phyloP scores from a whole-genome alignment of 768 basidiomycete genomes.

The Candolleomyces aberdarensis region DNA sequence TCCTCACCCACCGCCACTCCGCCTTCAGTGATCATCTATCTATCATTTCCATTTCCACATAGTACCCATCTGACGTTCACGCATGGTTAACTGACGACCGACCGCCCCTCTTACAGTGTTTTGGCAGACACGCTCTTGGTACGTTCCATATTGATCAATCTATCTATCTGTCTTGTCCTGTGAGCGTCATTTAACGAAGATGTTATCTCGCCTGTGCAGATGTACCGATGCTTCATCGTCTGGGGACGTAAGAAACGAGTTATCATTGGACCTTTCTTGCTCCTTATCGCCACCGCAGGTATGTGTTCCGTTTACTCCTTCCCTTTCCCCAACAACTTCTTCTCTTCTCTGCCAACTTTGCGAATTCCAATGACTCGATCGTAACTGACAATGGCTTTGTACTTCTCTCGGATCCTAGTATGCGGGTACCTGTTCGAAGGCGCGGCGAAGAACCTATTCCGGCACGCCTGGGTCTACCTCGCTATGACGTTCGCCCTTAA shows the following conservation, averaged over 20 bases:
- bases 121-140: constrained; percentile 13
- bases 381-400: too few species aligned
- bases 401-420: constrained; percentile 4
- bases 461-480: constrained; percentile 28
- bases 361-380: too few species aligned
- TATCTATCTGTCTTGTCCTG: background rate
- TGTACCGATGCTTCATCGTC: constrained; percentile 38
- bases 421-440: constrained; percentile 16
- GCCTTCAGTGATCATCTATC: background rate
- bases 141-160: background rate
- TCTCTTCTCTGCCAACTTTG: background rate
- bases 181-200: background rate
- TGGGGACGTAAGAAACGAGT: constrained; percentile 30
- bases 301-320: background rate
- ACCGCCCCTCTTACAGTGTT: background rate
- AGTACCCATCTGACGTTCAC: background rate
- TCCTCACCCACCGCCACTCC: too few species aligned
- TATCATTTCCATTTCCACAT: background rate
- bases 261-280: constrained; percentile 21
- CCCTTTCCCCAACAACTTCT: too few species aligned
- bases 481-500: constrained; percentile 32
- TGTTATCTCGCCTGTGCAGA: background rate
- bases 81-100: background rate
- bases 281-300: constrained; percentile 34
- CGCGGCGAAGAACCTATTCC: constrained; percentile 13